phyloP scores from a whole-genome alignment of 140 eudicot genomes.

The Flaveria floridana region DNA sequence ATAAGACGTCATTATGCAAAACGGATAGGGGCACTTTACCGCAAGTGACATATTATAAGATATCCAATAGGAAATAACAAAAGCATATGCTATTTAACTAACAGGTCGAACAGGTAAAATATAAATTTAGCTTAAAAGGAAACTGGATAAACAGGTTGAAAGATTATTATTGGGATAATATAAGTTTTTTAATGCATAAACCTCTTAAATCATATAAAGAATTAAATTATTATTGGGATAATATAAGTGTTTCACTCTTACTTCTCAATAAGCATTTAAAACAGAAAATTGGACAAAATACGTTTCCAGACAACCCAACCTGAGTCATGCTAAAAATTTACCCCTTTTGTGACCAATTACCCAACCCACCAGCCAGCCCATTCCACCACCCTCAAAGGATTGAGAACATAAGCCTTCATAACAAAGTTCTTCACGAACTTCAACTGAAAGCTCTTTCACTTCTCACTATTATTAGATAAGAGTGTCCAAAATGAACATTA shows the following conservation, averaged over 20 bases:
- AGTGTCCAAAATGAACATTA: background rate
- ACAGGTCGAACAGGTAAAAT: background rate
- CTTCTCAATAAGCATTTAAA: background rate
- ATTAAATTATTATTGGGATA: background rate
- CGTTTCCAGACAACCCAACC: background rate
- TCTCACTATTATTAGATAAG: background rate
- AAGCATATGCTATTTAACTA: background rate
- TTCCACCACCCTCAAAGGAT: background rate
- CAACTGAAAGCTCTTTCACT: conserved; percentile 1
- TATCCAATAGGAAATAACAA: background rate
- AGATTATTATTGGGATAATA: background rate
- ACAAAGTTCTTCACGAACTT: background rate
- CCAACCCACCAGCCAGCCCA: background rate
- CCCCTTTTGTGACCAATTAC: background rate
- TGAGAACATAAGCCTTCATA: background rate
- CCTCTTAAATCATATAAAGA: background rate
- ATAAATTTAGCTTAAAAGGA: background rate
- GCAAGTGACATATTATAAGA: conserved; percentile 3
- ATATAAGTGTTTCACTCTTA: background rate
- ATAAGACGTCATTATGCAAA: conserved; percentile 9
- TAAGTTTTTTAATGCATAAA: conserved; percentile 1
- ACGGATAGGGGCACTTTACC: background rate
- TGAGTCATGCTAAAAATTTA: background rate
- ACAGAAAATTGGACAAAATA: background rate
- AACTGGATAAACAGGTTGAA: background rate